A percentile compares a stretch with the other conserved stretches of the same genome.
Evolutionary conservation across 2,329 filamentous ascomycete species (phyloP).

Genomic region (Aschersonia sp.): DNA sequence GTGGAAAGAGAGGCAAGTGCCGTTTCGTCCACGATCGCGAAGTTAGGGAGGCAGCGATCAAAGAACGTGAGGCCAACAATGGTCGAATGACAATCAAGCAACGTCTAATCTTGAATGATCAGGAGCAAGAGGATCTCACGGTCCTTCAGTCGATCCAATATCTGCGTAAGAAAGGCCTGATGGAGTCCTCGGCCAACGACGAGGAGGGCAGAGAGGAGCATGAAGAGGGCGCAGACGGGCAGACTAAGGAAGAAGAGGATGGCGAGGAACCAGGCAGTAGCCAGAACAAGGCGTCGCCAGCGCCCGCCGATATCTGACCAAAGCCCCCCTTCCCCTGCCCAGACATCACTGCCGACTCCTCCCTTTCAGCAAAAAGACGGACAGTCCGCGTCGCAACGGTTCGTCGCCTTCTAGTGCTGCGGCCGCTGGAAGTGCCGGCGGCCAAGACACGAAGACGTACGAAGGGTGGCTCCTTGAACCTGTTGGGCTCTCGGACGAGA

Average conservation of each 20-base stretch:
- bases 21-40: constrained; percentile 54
- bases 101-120: constrained; percentile 50
- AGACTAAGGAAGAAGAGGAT: background rate
- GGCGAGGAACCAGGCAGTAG: background rate
- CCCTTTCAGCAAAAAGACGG: constrained; percentile 17
- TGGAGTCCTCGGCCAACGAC: constrained; percentile 16
- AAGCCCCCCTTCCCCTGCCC: constrained; percentile 22
- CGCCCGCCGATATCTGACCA: constrained; percentile 4
- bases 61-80: constrained; percentile 49
- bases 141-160: constrained; percentile 53
- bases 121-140: constrained; percentile 51
- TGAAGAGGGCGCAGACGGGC: background rate
- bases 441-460: constrained; percentile 18
- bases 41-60: constrained; percentile 46
- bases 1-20: constrained; percentile 62
- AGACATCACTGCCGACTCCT: constrained; percentile 20
- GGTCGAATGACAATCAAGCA: constrained; percentile 52
- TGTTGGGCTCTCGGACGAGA: constrained; percentile 18
- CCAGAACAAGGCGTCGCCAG: constrained; percentile 3
- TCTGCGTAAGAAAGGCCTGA: constrained; percentile 43
- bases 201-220: constrained; percentile 6
- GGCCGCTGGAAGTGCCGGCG: constrained; percentile 15
- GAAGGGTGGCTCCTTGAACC: constrained; percentile 23
- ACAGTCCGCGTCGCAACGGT: constrained; percentile 17
- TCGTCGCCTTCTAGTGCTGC: constrained; percentile 14